Percentiles rank a stretch among this genome's conserved stretches.
Conservation (phyloP, 192 early-diverging fungal genomes). For the Mortierella claussenii region DNA sequence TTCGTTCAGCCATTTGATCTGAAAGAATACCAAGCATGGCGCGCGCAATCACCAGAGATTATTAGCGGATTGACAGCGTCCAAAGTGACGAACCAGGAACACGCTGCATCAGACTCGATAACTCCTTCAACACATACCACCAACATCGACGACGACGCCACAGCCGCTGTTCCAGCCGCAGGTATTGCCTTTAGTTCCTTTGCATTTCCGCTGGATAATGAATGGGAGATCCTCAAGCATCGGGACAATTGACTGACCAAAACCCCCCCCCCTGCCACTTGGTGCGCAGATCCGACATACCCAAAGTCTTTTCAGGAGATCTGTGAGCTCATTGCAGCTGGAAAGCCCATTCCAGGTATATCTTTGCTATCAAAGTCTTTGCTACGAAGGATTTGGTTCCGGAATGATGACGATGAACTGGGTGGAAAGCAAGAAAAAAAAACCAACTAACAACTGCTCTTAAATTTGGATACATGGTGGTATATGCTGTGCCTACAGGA, state of each 20-base stretch:
- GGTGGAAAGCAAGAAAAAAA: too few relatives aligned
- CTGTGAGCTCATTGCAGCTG: conserved; percentile 52
- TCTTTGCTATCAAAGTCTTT: too few relatives aligned
- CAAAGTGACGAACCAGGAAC: too few relatives aligned
- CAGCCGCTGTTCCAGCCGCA: neutral
- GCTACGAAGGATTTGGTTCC: too few relatives aligned
- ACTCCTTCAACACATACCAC: too few relatives aligned
- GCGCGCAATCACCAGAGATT: neutral
- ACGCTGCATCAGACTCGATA: too few relatives aligned
- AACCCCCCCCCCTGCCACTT: too few relatives aligned
- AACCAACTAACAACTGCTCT: neutral
- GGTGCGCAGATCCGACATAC: conserved; percentile 34
- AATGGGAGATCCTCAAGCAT: neutral
- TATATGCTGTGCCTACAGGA: conserved; percentile 10
- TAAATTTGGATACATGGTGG: neutral
- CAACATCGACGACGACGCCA: too few relatives aligned
- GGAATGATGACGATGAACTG: too few relatives aligned
- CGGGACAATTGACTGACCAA: neutral
- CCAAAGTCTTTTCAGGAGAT: conserved; percentile 55
- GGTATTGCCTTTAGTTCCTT: neutral
- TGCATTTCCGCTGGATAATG: too few relatives aligned
- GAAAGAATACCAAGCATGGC: conserved; percentile 34
- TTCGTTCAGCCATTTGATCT: conserved; percentile 37
- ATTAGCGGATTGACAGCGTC: too few relatives aligned
- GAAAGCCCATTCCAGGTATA: conserved; percentile 53